Evolutionary conservation across 108 stramenopile genomes (phyloP).

Genomic region (Fragilaria crotonensis): DNA sequence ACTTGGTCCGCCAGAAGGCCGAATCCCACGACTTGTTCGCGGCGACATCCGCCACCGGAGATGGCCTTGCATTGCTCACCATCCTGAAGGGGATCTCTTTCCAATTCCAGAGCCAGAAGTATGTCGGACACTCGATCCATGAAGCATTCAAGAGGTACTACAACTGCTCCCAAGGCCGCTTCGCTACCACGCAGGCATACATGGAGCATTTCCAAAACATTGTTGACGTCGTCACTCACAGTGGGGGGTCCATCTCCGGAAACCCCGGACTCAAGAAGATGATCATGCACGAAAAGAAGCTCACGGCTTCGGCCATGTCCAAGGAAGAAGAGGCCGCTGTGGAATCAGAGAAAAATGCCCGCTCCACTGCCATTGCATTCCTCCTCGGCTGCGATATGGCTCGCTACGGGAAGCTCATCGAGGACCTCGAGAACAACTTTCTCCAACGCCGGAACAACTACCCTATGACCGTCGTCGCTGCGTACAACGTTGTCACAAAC

Average conservation of each 20-base stretch:
- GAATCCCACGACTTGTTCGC: not conserved
- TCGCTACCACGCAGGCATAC: not conserved
- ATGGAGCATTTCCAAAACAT: slow-evolving; percentile 5
- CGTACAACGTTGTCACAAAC: slow-evolving; percentile 4
- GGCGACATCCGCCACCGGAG: not conserved
- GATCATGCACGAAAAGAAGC: no score
- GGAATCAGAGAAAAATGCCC: slow-evolving; percentile 1
- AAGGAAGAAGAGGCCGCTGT: not conserved
- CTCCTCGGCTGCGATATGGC: not conserved
- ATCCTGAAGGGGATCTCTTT: slow-evolving; percentile 2
- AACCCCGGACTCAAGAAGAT: not conserved
- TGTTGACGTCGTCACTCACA: not conserved
- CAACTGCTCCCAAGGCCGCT: not conserved
- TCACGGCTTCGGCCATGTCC: no score
- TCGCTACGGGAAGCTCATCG: not conserved
- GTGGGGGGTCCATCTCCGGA: not conserved
- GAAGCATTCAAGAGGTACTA: not conserved
- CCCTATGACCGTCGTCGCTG: slow-evolving; percentile 16
- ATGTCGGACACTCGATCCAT: not conserved
- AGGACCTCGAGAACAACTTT: no score
- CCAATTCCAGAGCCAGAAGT: not conserved
- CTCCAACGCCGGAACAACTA: slow-evolving; percentile 14
- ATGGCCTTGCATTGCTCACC: slow-evolving; percentile 14
- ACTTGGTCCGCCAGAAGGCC: not conserved
- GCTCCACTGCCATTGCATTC: slow-evolving; percentile 4